A percentile compares a stretch with the other conserved stretches of the same genome.
Conservation (phyloP, 2,329 filamentous ascomycete genomes). For the Beauveria medogensis region DNA sequence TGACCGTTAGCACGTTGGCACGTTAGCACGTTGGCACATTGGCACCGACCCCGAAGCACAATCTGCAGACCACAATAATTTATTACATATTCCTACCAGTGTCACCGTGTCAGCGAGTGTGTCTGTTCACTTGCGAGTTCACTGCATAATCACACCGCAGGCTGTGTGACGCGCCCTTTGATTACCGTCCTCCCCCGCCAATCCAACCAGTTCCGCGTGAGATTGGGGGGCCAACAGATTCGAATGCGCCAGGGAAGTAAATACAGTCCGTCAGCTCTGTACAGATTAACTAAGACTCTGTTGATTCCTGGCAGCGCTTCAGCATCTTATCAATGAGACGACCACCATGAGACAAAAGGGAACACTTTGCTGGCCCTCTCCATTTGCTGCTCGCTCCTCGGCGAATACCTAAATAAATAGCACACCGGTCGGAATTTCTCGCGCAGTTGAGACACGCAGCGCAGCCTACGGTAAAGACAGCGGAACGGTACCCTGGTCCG, state of each 20-base stretch:
- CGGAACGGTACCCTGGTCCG: no score
- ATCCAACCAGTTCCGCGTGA: not conserved
- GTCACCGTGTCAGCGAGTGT: no score
- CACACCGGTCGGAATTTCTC: not conserved
- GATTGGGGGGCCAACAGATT: not conserved
- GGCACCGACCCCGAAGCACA: not conserved
- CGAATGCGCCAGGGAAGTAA: not conserved
- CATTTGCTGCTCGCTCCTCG: not conserved
- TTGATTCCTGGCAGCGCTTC: not conserved
- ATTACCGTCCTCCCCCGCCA: not conserved
- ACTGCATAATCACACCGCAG: slow-evolving; percentile 2
- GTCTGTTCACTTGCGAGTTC: not conserved
- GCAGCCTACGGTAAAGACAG: no score
- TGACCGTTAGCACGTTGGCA: not conserved
- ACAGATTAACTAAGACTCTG: not conserved
- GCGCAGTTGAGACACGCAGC: not conserved
- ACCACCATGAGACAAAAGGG: not conserved
- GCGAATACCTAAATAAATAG: not conserved
- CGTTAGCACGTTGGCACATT: not conserved
- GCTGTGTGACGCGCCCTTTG: not conserved
- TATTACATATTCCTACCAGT: not conserved
- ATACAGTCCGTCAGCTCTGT: not conserved
- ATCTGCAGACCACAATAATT: not conserved
- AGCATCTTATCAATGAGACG: not conserved
- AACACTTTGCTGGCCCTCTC: not conserved